Evolutionary conservation across 2,329 filamentous ascomycete species (phyloP).

Genomic region (Fusarium newnesense): DNA sequence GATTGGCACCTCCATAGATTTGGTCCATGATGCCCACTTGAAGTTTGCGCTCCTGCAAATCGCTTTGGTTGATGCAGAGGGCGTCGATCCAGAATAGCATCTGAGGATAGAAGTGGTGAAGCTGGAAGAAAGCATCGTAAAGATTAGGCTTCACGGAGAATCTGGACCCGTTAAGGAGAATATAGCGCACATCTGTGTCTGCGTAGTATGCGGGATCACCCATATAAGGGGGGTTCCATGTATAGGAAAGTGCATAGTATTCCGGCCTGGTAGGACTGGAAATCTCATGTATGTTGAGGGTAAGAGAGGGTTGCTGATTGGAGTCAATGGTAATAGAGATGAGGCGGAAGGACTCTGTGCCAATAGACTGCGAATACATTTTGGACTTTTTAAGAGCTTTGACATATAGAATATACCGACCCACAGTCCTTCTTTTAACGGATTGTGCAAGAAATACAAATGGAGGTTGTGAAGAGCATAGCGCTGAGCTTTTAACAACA

Average conservation of each 20-base stretch:
- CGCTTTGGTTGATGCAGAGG: background rate
- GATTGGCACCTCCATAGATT: background rate
- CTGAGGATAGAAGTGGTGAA: background rate
- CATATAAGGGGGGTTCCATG: background rate
- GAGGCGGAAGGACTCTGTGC: background rate
- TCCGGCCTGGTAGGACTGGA: background rate
- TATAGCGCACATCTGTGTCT: background rate
- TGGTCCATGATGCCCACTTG: background rate
- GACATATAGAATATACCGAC: rapidly evolving
- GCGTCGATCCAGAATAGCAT: background rate
- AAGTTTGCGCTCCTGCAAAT: background rate
- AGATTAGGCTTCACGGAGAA: background rate
- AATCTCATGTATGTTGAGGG: background rate
- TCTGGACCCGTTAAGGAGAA: background rate
- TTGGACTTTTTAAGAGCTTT: rapidly evolving
- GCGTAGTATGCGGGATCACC: background rate
- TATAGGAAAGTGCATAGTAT: background rate
- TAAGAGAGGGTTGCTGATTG: background rate
- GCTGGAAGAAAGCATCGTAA: background rate
- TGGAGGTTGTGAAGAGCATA: too few species aligned
- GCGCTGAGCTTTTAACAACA: too few species aligned
- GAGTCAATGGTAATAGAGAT: background rate
- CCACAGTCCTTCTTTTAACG: rapidly evolving
- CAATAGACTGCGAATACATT: background rate
- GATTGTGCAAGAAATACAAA: background rate